Conservation (phyloP, 768 basidiomycete genomes). For the Cystobasidium ongulense region DNA sequence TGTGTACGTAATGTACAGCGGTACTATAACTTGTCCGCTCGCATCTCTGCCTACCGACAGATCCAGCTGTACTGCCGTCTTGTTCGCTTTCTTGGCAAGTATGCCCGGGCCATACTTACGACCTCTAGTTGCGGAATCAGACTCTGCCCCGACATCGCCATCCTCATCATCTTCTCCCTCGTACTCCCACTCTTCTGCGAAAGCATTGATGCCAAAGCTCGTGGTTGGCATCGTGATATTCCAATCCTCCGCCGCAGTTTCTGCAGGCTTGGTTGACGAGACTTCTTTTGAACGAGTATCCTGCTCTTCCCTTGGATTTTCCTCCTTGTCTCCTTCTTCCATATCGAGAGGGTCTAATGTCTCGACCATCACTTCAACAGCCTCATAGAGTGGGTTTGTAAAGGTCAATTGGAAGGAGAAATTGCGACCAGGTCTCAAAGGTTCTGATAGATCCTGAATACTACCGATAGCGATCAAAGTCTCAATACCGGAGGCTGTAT, state of each 20-base stretch:
- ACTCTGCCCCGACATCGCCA: slow-evolving; percentile 45
- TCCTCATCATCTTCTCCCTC: slow-evolving; percentile 60
- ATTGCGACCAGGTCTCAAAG: slow-evolving; percentile 64
- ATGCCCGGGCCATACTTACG: slow-evolving; percentile 54
- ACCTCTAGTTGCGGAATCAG: slow-evolving; percentile 51
- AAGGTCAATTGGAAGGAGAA: slow-evolving; percentile 84
- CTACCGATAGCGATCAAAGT: not conserved
- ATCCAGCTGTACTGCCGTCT: slow-evolving; percentile 79
- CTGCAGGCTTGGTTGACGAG: not conserved
- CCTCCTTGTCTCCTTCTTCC: not conserved
- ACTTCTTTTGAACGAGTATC: slow-evolving; percentile 36
- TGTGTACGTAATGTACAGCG: slow-evolving; percentile 84
- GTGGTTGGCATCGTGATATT: slow-evolving; percentile 66
- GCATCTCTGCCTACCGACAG: slow-evolving; percentile 75
- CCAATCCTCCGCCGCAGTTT: slow-evolving; percentile 43
- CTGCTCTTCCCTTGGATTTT: not conserved
- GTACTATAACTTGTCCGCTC: slow-evolving; percentile 66
- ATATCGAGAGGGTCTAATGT: slow-evolving; percentile 47
- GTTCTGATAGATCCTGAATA: slow-evolving; percentile 34
- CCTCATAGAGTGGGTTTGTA: slow-evolving; percentile 92
- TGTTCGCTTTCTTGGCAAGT: slow-evolving; percentile 79
- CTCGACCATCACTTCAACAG: slow-evolving; percentile 80
- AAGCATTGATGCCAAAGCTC: slow-evolving; percentile 74
- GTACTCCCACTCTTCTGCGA: slow-evolving; percentile 96
- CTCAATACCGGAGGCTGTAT: not conserved